Base-by-base conservation (phyloP, 208 protist genomes). In the Leptomonas pyrrhocoris region DNA sequence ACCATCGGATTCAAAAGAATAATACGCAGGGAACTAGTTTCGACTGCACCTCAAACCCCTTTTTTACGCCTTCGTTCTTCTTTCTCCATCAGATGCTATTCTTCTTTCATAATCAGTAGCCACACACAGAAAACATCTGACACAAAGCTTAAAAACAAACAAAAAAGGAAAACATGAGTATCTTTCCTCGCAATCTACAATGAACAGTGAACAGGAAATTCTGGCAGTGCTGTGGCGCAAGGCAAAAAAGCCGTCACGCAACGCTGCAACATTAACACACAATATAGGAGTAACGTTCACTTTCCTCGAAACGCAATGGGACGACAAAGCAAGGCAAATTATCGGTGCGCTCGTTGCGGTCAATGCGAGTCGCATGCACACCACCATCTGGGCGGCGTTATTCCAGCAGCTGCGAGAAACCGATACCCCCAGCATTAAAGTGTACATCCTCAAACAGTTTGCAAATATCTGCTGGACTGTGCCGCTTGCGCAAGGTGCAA, bases 341-440 rank as follows among this genome's bases (percentile, higher is more conserved):
- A 72, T 77, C 18, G 72, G 72, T 7, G 58, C 72, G 6, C 72
- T 77, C n/a, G 34, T 77, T 16, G 63, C 50, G 6, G 57, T 72
- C 23, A 77, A 77, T 31, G 63, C 64, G 19, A 62, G 51, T 23
- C 49, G 57, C 18, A 77, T 77, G 72, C 65, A 66, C 58, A 72
- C 75, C 28, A 85, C 81, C 15, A 66, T 81, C 36, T 90, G 85
- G 81, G 81, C 81, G 0, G 85, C 85, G 7, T 55, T 90, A 8
- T 76, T 87, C 28, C 78, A 85, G 49, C 73, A 70, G 48, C 56
- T 90, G 27, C 74, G 76, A 28, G 79, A 87, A 59, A 63, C 72
- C 19, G 30, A n/a, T 27, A 60, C 55, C 4, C 25, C 61, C 7
- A 21, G 46, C 2, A 60, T 71, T 18, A 81, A 87, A 61, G 53